Percentiles rank a stretch among this genome's conserved stretches.
phyloP scores from a whole-genome alignment of 306 rosid species.

The Senna tora region DNA sequence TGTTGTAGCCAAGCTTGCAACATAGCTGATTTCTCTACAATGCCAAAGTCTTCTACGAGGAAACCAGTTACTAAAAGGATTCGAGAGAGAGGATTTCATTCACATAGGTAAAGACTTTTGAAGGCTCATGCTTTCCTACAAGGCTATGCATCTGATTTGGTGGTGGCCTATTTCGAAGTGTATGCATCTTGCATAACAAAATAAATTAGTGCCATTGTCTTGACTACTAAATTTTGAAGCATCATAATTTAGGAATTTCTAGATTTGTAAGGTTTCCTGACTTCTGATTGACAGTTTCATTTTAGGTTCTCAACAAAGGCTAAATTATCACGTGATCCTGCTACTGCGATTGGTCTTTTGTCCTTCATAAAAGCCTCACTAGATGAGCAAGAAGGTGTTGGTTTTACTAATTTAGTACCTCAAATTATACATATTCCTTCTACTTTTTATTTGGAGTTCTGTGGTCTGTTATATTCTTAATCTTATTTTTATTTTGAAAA shows the following conservation, averaged over 20 bases:
- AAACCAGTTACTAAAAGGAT: constrained; percentile 33
- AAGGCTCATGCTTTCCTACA: constrained; percentile 17
- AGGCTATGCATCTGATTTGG: not conserved
- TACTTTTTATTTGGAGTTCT: constrained; percentile 6
- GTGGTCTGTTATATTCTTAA: not conserved
- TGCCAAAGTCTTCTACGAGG: constrained; percentile 29
- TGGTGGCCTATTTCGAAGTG: constrained; percentile 12
- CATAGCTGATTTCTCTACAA: constrained; percentile 25
- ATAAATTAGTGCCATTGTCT: not conserved
- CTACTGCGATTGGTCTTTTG: constrained; percentile 50
- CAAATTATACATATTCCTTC: not conserved
- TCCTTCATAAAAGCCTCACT: constrained; percentile 67
- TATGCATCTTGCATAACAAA: not conserved
- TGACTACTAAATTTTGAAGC: not conserved
- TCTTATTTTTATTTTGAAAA: not conserved
- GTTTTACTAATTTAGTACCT: constrained; percentile 13
- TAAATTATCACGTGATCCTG: constrained; percentile 47
- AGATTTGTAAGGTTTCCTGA: constrained; percentile 51
- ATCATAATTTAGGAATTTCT: constrained; percentile 24
- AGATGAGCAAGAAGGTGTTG: constrained; percentile 72
- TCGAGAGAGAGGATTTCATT: constrained; percentile 39
- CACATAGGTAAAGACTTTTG: constrained; percentile 44
- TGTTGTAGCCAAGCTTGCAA: constrained; percentile 36
- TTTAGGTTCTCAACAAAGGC: constrained; percentile 67
- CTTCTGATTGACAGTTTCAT: constrained; percentile 56